Conservation (phyloP, 2,329 filamentous ascomycete genomes). For the Cryphonectria nitschkei region DNA sequence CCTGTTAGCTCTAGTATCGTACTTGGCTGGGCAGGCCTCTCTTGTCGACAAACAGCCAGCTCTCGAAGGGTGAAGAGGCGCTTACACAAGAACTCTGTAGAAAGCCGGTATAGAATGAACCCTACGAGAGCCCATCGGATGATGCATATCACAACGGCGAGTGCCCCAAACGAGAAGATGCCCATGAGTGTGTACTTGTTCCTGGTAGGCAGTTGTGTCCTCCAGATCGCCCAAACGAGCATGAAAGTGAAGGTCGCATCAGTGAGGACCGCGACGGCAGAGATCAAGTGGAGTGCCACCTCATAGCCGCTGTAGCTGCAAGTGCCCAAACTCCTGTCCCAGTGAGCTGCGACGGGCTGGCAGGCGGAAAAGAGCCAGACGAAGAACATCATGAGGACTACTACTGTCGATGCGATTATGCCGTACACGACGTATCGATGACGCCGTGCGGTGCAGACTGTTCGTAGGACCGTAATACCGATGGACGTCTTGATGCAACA, state of each 20-base stretch:
- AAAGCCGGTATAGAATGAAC: not conserved
- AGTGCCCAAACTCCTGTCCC: not conserved
- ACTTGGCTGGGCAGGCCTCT: not conserved
- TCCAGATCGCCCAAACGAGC: not conserved
- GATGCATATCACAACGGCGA: not conserved
- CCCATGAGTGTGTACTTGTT: conserved; percentile 2
- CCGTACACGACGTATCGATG: not conserved
- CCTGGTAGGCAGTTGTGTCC: not conserved
- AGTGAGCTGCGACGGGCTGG: not conserved
- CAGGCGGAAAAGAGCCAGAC: conserved; percentile 2
- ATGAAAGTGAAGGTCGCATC: not conserved
- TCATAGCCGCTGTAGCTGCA: not conserved
- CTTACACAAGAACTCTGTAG: not conserved
- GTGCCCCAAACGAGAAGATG: not conserved
- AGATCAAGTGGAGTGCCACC: not conserved
- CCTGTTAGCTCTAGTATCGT: not conserved
- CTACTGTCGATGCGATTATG: not conserved
- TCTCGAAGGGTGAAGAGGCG: not conserved
- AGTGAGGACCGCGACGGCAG: not conserved
- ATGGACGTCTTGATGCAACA: conserved; percentile 4
- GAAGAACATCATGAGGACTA: not conserved
- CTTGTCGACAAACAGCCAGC: not conserved
- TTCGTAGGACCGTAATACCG: not conserved
- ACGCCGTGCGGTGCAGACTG: not conserved
- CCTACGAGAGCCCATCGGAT: not conserved